These are phyloP conservation scores for Rhizopogon parksii DNA, from an alignment of 1,284 basidiomycete species.

Conservation along the genomic window DNA sequence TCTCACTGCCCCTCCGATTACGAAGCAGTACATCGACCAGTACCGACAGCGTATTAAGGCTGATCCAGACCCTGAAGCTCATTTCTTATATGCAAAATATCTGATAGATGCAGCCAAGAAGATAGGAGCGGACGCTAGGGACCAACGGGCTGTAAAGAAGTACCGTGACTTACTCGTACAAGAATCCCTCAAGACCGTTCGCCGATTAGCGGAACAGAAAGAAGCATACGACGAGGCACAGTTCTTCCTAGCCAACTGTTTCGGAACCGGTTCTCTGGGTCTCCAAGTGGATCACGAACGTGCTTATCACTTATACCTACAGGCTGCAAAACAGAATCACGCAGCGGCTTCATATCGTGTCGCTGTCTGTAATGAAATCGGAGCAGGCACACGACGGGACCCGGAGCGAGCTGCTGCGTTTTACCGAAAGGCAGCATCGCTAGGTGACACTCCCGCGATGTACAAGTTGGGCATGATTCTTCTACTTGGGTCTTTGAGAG, in stretches of 20 bases:
- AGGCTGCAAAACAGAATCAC: conserved; percentile 97
- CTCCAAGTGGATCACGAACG: conserved; percentile 95
- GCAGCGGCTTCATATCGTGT: conserved; percentile 94
- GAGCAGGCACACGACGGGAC: conserved; percentile 94
- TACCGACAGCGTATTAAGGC: conserved; percentile 96
- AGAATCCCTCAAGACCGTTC: conserved; percentile 89
- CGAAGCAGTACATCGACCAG: conserved; percentile 95
- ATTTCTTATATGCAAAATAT: conserved; percentile 96
- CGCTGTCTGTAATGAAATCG: conserved; percentile 98
- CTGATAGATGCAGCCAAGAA: conserved; percentile 98
- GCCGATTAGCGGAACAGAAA: conserved; percentile 85
- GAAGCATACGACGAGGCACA: conserved; percentile 95
- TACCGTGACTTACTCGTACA: conserved; percentile 85
- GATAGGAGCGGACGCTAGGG: conserved; percentile 65
- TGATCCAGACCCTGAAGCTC: conserved; percentile 98
- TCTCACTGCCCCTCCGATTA: conserved; percentile 81
- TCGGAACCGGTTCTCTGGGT: conserved; percentile 92
- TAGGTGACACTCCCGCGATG: conserved; percentile 98
- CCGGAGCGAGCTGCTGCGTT: conserved; percentile 87
- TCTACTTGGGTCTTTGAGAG: conserved; percentile 78
- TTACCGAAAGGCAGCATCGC: conserved; percentile 92
- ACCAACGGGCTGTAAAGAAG: conserved; percentile 78
- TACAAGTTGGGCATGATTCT: conserved; percentile 98
- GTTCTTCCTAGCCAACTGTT: conserved; percentile 97
- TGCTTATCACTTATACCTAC: conserved; percentile 96